phyloP scores from a whole-genome alignment of 225 moss, liverwort and hornwort genomes.

The Climacium dendroides region DNA sequence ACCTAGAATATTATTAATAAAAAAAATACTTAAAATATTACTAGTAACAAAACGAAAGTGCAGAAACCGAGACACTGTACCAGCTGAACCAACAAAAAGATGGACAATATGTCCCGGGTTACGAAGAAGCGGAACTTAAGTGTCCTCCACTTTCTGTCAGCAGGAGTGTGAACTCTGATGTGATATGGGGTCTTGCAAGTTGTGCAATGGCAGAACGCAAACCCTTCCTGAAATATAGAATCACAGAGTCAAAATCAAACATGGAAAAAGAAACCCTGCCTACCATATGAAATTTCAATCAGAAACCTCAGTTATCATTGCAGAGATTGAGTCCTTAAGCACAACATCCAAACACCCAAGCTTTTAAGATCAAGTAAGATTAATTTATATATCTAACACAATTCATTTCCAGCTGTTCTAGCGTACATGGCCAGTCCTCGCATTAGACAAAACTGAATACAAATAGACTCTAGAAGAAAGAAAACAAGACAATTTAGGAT shows the following conservation, averaged over 20 bases:
- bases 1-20: background rate
- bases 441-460: background rate
- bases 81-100: conserved; percentile 37
- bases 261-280: background rate
- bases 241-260: background rate
- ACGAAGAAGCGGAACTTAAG: conserved; percentile 52
- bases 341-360: background rate
- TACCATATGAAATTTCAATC: background rate
- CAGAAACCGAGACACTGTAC: background rate
- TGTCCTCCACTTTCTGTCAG: conserved; percentile 52
- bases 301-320: background rate
- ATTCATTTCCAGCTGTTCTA: background rate
- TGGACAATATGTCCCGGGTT: conserved; percentile 39
- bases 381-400: background rate
- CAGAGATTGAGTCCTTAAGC: background rate
- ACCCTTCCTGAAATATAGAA: conserved; percentile 26
- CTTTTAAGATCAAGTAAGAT: background rate
- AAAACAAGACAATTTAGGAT: background rate
- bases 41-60: background rate
- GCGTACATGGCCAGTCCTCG: background rate
- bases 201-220: conserved; percentile 52
- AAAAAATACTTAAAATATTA: background rate
- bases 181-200: conserved; percentile 52
- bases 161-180: conserved; percentile 45
- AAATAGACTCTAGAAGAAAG: background rate